Conservation (phyloP, 768 basidiomycete species). For the Stropharia rugosoannulata region DNA sequence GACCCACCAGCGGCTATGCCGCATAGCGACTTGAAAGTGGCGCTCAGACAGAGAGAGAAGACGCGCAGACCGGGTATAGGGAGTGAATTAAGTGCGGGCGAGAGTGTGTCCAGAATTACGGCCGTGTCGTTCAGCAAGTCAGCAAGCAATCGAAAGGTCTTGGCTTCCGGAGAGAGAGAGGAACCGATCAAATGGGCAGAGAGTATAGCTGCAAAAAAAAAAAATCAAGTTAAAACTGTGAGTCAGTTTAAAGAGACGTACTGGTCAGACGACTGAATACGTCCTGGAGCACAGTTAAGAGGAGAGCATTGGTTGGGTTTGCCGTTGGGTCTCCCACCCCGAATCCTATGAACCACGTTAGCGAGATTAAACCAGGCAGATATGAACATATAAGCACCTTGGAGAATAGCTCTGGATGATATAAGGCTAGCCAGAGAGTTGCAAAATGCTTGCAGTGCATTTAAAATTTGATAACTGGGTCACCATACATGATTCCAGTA, state of each 20-base stretch:
- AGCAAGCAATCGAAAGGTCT: constrained; percentile 65
- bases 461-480: constrained; percentile 63
- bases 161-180: constrained; percentile 67
- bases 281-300: constrained; percentile 68
- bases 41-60: constrained; percentile 54
- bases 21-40: constrained; percentile 57
- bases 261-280: constrained; percentile 63
- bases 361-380: neutral
- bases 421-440: constrained; percentile 63
- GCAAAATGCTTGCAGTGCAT: constrained; percentile 69
- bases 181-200: constrained; percentile 64
- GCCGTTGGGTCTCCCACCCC: constrained; percentile 71
- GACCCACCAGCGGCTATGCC: constrained; percentile 67
- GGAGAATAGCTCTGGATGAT: constrained; percentile 65
- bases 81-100: constrained; percentile 47
- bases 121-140: constrained; percentile 66
- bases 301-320: constrained; percentile 62
- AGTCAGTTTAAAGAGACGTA: constrained; percentile 25
- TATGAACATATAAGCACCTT: constrained; percentile 39
- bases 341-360: constrained; percentile 40
- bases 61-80: constrained; percentile 45
- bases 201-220: constrained; percentile 48
- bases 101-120: constrained; percentile 57
- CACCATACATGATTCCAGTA: constrained; percentile 7
- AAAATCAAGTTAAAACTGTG: neutral